Evolutionary conservation across 2,329 filamentous ascomycete genomes (phyloP), one percentile per base, ranked within the genome.

Genomic region (Aspergillus pseudoterreus): DNA sequence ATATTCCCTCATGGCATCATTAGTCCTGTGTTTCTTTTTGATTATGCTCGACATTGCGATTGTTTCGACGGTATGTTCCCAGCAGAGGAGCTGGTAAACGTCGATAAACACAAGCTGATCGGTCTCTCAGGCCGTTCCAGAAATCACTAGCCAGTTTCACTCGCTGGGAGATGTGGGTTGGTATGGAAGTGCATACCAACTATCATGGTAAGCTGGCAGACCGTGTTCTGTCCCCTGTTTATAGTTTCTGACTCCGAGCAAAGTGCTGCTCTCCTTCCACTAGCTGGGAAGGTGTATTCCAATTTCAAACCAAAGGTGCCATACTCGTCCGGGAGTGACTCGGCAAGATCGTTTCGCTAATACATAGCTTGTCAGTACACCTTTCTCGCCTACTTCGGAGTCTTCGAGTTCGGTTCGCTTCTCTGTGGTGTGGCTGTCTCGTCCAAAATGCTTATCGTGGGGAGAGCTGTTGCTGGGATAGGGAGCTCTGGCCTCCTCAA

Each of bases 391-490:
- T 67, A 65, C 54, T 61, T 67, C 41, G 48, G 57, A 9, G 30
- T 67, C 22, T 68, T 68, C 21, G 62, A 63, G 44, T 33, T 68
- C 6, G 65, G 62, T 8, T 67, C 64, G 1, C 50, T 64, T 4
- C 52, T 68, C 12, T 67, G 64, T 15, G 65, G 54, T 1, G 43
- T 65, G 2, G 57, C 65, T 3, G 58, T 43, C 1, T 64, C 61
- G 11, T 67, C 64, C 1, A 62, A 54, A n/a, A 63, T 67, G 60
- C 54, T 68, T 10, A 66, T 67, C 32, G 43, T 67, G 22, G 65
- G 58, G 10, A 57, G 65, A 38, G 63, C 65, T 8, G 48, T 67
- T 6, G 61, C 64, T 2, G 65, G 65, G 1, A 55, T 67, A 17
- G 65, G 65, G 1, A 49, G 53, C 0, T 61, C 63, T 4, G 64